Conservation (phyloP, 1,284 basidiomycete genomes). For the Puccinia triticina region DNA sequence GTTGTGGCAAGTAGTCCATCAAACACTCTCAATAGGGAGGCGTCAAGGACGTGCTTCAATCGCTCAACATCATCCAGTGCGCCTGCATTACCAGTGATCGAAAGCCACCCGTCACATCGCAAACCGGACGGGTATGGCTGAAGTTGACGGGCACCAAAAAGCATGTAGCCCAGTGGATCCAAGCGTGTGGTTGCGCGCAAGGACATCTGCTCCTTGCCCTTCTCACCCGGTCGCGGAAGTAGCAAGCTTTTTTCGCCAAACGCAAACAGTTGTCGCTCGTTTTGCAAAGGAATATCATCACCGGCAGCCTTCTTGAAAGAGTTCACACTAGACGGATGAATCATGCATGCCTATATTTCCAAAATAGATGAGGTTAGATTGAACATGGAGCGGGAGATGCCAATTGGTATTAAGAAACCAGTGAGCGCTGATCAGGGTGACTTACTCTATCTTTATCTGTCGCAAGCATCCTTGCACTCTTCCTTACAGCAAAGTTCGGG, state of each 20-base stretch:
- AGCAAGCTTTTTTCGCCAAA: constrained; percentile 73
- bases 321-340: constrained; percentile 48
- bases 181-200: constrained; percentile 64
- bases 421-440: constrained; percentile 43
- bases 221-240: constrained; percentile 39
- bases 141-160: constrained; percentile 85
- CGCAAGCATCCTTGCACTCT: constrained; percentile 72
- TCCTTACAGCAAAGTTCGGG: constrained; percentile 89
- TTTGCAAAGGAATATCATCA: constrained; percentile 50
- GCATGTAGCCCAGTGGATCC: constrained; percentile 85
- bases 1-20: constrained; percentile 69
- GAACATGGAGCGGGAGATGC: not conserved
- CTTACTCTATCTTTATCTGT: constrained; percentile 84
- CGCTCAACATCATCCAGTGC: constrained; percentile 80
- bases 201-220: constrained; percentile 50
- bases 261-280: constrained; percentile 75
- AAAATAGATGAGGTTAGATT: not conserved
- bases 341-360: constrained; percentile 39
- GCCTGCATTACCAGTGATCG: constrained; percentile 75
- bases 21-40: constrained; percentile 85
- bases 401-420: not conserved
- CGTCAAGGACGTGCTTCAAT: constrained; percentile 80
- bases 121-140: constrained; percentile 60
- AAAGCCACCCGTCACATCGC: constrained; percentile 88
- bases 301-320: constrained; percentile 50